These are phyloP conservation scores for Pichia norvegensis DNA, from an alignment of 1,139 yeast genomes.

Conservation along the genomic window DNA sequence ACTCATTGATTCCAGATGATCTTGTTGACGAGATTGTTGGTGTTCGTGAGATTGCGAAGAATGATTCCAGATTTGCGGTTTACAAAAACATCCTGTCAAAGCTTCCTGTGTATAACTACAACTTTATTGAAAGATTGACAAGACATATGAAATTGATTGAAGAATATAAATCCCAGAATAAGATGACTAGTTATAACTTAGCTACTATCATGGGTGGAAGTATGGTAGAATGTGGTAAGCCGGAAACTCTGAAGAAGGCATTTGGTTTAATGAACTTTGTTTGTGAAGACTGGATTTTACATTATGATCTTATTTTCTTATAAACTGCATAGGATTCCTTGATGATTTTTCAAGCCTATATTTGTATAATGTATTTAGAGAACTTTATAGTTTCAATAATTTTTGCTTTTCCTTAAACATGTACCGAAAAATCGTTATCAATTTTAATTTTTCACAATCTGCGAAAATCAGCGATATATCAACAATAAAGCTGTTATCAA, in stretches of 20 bases:
- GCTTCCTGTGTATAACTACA: constrained; percentile 61
- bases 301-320: constrained; percentile 36
- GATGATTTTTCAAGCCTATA: neutral
- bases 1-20: constrained; percentile 63
- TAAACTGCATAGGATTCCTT: neutral
- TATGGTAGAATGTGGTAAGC: constrained; percentile 48
- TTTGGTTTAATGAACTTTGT: constrained; percentile 52
- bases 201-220: constrained; percentile 59
- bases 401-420: too few species aligned
- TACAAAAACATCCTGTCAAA: constrained; percentile 39
- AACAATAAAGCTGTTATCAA: neutral
- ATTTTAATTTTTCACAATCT: neutral
- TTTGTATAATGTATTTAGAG: neutral
- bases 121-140: constrained; percentile 57
- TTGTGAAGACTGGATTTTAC: constrained; percentile 42
- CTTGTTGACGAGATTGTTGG: constrained; percentile 45
- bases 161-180: constrained; percentile 37
- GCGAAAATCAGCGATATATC: neutral
- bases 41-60: constrained; percentile 32
- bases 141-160: constrained; percentile 54
- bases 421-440: too few species aligned
- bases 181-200: constrained; percentile 48
- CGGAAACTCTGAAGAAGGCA: constrained; percentile 41
- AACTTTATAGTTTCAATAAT: too few species aligned
- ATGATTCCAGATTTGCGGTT: constrained; percentile 30